Evolutionary conservation across 345 rosid genomes (phyloP).

Genomic region (Salix viminalis): DNA sequence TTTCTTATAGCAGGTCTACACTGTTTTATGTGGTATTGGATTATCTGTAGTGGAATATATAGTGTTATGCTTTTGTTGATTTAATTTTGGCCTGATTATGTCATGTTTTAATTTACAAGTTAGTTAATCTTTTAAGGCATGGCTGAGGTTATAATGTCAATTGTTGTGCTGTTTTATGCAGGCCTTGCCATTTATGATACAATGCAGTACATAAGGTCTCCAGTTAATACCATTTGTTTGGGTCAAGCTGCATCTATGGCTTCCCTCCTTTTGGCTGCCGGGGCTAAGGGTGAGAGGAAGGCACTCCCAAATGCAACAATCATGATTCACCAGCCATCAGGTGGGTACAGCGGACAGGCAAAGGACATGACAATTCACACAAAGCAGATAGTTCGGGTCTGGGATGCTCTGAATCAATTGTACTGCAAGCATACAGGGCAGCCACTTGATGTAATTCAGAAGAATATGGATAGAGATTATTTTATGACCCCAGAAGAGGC

Average conservation of each 20-base stretch:
- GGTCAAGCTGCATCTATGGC: conserved; percentile 99
- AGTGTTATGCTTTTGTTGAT: not conserved
- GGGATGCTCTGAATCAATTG: conserved; percentile 78
- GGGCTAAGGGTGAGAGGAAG: conserved; percentile 85
- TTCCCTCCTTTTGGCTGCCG: conserved; percentile 94
- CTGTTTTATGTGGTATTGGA: not conserved
- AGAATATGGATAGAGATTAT: conserved; percentile 94
- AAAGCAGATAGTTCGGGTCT: conserved; percentile 84
- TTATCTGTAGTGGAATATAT: not conserved
- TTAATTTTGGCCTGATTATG: not conserved
- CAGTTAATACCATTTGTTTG: conserved; percentile 80
- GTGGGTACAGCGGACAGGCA: conserved; percentile 96
- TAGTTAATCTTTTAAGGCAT: not conserved
- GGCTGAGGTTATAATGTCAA: not conserved
- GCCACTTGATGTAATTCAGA: conserved; percentile 61
- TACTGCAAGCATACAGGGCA: conserved; percentile 80
- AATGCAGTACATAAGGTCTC: conserved; percentile 92
- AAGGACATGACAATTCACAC: conserved; percentile 91
- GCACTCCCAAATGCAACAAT: conserved; percentile 85
- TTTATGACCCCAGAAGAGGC: conserved; percentile 96
- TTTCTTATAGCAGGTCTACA: not conserved
- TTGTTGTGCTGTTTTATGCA: conserved; percentile 16
- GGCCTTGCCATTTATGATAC: conserved; percentile 98
- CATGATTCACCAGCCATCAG: conserved; percentile 99
- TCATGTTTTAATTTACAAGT: not conserved